A percentile compares a stretch with the other conserved stretches of the same genome.
Evolutionary conservation across 2,329 filamentous ascomycete species (phyloP).

Genomic region (Calonectria pseudoreteaudii): DNA sequence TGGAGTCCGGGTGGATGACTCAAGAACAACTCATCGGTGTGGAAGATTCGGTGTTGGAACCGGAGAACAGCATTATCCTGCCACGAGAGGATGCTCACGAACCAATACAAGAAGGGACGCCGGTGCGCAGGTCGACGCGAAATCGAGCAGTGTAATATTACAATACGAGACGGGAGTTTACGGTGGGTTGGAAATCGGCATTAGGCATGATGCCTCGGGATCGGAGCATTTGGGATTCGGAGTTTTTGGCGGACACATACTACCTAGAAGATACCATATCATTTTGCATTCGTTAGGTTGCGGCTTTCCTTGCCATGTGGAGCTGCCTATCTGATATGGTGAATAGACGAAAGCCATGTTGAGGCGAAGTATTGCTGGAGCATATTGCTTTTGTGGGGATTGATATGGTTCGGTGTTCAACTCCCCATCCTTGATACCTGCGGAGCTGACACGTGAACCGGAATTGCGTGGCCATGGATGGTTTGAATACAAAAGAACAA

Average conservation of each 20-base stretch:
- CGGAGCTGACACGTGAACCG: not conserved
- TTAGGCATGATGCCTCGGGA: not conserved
- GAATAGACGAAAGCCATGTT: conserved; percentile 7
- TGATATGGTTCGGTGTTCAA: conserved; percentile 2
- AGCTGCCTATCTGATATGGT: conserved; percentile 13
- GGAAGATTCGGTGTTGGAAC: conserved; percentile 50
- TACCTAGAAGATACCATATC: not conserved
- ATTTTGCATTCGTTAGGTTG: not conserved
- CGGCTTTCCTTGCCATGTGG: not conserved
- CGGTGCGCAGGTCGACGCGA: conserved; percentile 41
- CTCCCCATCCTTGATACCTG: not conserved
- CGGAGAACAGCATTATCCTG: conserved; percentile 56
- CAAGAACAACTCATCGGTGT: conserved; percentile 62
- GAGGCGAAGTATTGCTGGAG: not conserved
- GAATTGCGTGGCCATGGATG: not conserved
- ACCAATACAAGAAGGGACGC: conserved; percentile 32
- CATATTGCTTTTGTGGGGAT: conserved; percentile 6
- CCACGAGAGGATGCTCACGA: conserved; percentile 41
- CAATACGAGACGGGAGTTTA: not conserved
- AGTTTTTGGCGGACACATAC: conserved; percentile 10
- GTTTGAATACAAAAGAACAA: not conserved
- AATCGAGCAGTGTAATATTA: conserved; percentile 25
- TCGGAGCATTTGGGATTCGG: conserved; percentile 13
- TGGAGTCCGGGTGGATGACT: conserved; percentile 69
- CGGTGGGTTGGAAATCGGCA: not conserved